Evolutionary conservation across 208 protist species (phyloP).

Genomic region (Leishmania tarentolae): DNA sequence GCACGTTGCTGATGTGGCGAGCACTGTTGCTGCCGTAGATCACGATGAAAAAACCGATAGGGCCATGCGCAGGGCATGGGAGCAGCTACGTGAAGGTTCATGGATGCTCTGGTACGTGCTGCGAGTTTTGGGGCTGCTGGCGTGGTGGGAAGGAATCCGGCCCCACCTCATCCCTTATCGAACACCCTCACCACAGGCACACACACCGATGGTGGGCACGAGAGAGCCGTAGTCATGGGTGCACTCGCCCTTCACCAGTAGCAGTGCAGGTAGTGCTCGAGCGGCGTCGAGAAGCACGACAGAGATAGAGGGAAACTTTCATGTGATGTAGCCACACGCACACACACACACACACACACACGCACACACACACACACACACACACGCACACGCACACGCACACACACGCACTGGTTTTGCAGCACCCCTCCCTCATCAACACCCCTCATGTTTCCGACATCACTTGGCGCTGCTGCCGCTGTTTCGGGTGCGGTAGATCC

Average conservation of each 20-base stretch:
- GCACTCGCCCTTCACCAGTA: neutral
- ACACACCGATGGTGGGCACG: neutral
- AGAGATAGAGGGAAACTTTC: neutral
- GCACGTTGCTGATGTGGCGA: neutral
- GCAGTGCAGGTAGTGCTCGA: neutral
- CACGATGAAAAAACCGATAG: neutral
- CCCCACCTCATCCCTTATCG: neutral
- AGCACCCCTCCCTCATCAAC: neutral
- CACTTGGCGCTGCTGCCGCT: neutral
- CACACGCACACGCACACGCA: no score
- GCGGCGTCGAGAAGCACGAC: neutral
- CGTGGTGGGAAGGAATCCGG: slow-evolving; percentile 11
- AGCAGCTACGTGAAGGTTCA: slow-evolving; percentile 19
- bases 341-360: neutral
- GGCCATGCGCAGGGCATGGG: neutral
- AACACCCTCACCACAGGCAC: neutral
- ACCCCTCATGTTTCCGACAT: neutral
- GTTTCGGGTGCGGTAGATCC: neutral
- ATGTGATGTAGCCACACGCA: neutral
- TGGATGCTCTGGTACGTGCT: slow-evolving; percentile 24
- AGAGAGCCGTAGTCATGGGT: neutral
- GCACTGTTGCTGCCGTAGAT: neutral
- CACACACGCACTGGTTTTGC: neutral
- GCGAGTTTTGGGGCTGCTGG: slow-evolving; percentile 20
- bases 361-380: neutral